Evolutionary conservation across 2,329 filamentous ascomycete species (phyloP).

Genomic region (Trichoderma simmonsii): DNA sequence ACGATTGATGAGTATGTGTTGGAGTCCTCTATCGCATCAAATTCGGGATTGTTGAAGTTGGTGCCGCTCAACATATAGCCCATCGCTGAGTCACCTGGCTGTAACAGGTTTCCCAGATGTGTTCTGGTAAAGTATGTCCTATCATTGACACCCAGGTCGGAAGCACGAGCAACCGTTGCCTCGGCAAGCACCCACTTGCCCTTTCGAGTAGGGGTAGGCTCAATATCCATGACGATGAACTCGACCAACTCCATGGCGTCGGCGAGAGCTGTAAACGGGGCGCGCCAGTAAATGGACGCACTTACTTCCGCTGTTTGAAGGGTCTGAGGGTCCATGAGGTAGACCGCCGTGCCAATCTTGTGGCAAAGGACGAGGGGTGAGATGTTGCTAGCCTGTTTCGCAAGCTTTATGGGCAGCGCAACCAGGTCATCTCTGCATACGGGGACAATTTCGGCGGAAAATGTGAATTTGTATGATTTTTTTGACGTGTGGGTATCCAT

Average conservation of each 20-base stretch:
- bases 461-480: conserved; percentile 93
- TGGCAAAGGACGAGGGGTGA: conserved; percentile 81
- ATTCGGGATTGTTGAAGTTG: conserved; percentile 88
- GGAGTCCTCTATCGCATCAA: conserved; percentile 76
- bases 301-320: conserved; percentile 87
- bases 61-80: conserved; percentile 88
- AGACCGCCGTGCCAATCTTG: conserved; percentile 83
- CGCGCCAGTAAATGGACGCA: conserved; percentile 82
- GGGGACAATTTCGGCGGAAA: conserved; percentile 82
- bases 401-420: conserved; percentile 85
- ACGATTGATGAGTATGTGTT: conserved; percentile 73
- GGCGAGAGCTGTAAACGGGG: conserved; percentile 78
- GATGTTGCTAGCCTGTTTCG: conserved; percentile 85
- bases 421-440: conserved; percentile 98
- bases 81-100: conserved; percentile 87
- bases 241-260: conserved; percentile 84
- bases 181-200: conserved; percentile 85
- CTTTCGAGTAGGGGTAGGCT: conserved; percentile 69
- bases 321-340: conserved; percentile 84
- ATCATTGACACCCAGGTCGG: conserved; percentile 83
- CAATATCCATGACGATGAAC: conserved; percentile 93
- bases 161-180: conserved; percentile 80
- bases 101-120: conserved; percentile 80
- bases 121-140: conserved; percentile 86
- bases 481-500: conserved; percentile 87